A percentile compares a stretch with the other conserved stretches of the same genome.
phyloP scores from a whole-genome alignment of 495 filamentous ascomycete species.

The Lophiostoma macrostomum region DNA sequence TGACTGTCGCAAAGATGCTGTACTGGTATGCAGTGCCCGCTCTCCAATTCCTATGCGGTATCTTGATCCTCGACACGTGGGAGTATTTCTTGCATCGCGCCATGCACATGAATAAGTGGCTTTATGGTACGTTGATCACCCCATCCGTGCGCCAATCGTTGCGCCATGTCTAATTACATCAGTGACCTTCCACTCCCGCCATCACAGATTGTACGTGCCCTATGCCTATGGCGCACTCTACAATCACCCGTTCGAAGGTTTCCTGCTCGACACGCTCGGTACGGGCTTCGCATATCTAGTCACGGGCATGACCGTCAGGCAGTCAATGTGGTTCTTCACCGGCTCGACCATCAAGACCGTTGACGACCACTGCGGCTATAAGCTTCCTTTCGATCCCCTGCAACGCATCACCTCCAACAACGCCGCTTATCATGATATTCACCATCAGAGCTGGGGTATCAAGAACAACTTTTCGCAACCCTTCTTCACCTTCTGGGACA shows the following conservation, averaged over 20 bases:
- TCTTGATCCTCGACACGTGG: conserved; percentile 84
- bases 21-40: conserved; percentile 77
- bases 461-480: conserved; percentile 77
- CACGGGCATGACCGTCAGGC: conserved; percentile 70
- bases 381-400: conserved; percentile 91
- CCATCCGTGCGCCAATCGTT: conserved; percentile 16
- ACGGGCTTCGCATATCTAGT: conserved; percentile 76
- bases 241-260: conserved; percentile 91
- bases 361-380: conserved; percentile 94
- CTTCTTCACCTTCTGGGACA: conserved; percentile 86
- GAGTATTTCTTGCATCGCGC: conserved; percentile 93
- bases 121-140: conserved; percentile 71
- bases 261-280: conserved; percentile 86
- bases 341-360: conserved; percentile 89
- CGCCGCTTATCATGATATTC: conserved; percentile 92
- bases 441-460: conserved; percentile 99
- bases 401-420: conserved; percentile 91
- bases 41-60: conserved; percentile 68
- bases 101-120: conserved; percentile 94
- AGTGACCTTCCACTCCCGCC: conserved; percentile 88
- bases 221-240: conserved; percentile 97
- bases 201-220: conserved; percentile 93
- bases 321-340: conserved; percentile 82
- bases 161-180: conserved; percentile 23
- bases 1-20: conserved; percentile 65